These are phyloP conservation scores for Sclerotinia subarctica DNA, from an alignment of 2,329 filamentous ascomycete species.

Conservation along the genomic window DNA sequence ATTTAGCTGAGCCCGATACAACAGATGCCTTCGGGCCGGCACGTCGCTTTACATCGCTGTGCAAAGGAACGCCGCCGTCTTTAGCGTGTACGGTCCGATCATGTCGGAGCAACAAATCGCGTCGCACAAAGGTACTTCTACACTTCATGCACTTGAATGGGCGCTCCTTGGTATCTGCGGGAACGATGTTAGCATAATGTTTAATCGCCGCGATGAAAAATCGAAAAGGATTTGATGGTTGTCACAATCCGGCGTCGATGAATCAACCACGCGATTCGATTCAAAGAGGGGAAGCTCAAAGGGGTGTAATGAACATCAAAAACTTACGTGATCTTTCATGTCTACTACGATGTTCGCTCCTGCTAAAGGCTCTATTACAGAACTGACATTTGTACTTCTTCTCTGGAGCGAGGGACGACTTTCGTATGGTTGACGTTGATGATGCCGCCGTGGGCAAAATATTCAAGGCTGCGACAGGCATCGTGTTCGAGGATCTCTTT, in stretches of 20 bases:
- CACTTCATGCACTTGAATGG: conserved; percentile 99
- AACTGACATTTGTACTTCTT: conserved; percentile 99
- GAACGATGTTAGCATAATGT: conserved; percentile 24
- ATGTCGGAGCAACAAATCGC: conserved; percentile 92
- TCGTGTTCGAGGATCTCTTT: conserved; percentile 41
- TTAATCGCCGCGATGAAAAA: neutral
- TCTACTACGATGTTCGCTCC: conserved; percentile 93
- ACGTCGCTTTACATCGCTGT: conserved; percentile 89
- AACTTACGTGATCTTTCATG: conserved; percentile 97
- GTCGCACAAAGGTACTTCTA: conserved; percentile 94
- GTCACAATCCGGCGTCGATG: conserved; percentile 6
- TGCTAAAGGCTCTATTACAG: conserved; percentile 94
- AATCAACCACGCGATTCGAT: conserved; percentile 23
- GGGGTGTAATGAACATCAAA: conserved; percentile 22
- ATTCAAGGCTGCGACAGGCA: conserved; percentile 59
- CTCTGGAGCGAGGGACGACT: conserved; percentile 75
- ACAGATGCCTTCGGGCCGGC: conserved; percentile 66
- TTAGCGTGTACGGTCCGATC: conserved; percentile 98
- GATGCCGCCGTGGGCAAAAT: conserved; percentile 64
- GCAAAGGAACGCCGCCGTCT: conserved; percentile 89
- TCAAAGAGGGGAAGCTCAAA: conserved; percentile 24
- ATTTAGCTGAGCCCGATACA: conserved; percentile 66
- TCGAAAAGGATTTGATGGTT: neutral
- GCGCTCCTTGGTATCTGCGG: conserved; percentile 90
- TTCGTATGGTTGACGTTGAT: conserved; percentile 64